These are phyloP conservation scores for Endocladia muricata DNA, from an alignment of 31 red algal species.

Conservation along the genomic window DNA sequence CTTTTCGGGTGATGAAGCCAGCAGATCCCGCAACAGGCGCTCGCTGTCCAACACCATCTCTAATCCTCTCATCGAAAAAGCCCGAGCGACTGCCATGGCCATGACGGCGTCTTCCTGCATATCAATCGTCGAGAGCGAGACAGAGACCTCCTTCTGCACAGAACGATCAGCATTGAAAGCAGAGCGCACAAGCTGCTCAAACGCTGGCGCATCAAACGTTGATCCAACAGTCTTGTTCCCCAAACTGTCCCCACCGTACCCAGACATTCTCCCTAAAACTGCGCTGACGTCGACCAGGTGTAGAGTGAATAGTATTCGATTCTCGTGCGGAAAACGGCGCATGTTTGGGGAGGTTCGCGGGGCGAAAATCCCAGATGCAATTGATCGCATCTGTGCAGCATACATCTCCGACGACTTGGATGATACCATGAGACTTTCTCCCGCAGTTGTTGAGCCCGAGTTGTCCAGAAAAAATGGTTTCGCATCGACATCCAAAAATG, in stretches of 20 bases:
- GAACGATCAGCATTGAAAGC: conserved; percentile 1
- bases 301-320: conserved; percentile 20
- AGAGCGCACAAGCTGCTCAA: conserved; percentile 6
- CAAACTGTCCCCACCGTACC: conserved; percentile 30
- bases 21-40: background rate
- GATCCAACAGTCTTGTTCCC: conserved; percentile 24
- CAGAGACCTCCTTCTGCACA: conserved; percentile 9
- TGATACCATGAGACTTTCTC: conserved; percentile 19
- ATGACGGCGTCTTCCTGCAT: conserved; percentile 9
- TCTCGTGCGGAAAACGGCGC: conserved; percentile 43
- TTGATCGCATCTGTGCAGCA: conserved; percentile 13
- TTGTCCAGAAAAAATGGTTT: conserved; percentile 39
- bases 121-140: conserved; percentile 3
- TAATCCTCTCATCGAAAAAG: conserved; percentile 40
- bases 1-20: background rate
- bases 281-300: conserved; percentile 42
- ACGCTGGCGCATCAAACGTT: conserved; percentile 16
- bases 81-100: conserved; percentile 46
- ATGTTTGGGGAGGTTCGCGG: conserved; percentile 21
- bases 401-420: background rate
- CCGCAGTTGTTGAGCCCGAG: conserved; percentile 7
- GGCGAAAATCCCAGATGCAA: conserved; percentile 19
- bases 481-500: conserved; percentile 34
- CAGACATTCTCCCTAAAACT: conserved; percentile 31
- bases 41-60: conserved; percentile 42